These are phyloP conservation scores for Salinomyces thailandicus DNA, from an alignment of 2,329 filamentous ascomycete species.

Conservation along the genomic window DNA sequence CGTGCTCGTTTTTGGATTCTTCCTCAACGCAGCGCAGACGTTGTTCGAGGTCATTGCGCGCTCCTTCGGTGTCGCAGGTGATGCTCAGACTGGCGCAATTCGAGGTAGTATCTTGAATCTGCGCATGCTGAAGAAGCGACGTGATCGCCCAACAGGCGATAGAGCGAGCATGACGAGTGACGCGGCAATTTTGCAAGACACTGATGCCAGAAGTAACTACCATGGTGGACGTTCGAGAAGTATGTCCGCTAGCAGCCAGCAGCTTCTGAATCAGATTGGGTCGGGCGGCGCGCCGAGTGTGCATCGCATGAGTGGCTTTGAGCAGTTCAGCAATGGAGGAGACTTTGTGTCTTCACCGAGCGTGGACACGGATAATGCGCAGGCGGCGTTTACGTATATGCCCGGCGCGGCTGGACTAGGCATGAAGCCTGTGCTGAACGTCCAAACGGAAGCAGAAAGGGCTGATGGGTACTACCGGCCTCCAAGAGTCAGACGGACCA, in stretches of 20 bases:
- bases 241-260: constrained; percentile 51
- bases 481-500: constrained; percentile 60
- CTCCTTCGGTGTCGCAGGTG: constrained; percentile 64
- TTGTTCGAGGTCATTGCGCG: constrained; percentile 79
- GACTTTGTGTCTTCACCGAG: constrained; percentile 44
- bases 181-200: constrained; percentile 57
- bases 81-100: constrained; percentile 37
- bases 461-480: constrained; percentile 81
- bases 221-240: constrained; percentile 45
- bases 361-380: constrained; percentile 10
- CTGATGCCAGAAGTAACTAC: constrained; percentile 12
- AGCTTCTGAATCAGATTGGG: constrained; percentile 44
- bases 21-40: constrained; percentile 83
- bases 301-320: constrained; percentile 40
- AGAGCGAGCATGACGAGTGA: constrained; percentile 75
- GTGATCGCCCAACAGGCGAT: constrained; percentile 31
- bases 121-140: constrained; percentile 25
- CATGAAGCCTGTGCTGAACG: constrained; percentile 9
- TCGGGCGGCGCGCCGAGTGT: constrained; percentile 5
- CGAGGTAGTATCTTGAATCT: constrained; percentile 75
- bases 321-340: constrained; percentile 44
- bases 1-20: constrained; percentile 82
- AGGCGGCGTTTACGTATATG: constrained; percentile 6
- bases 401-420: constrained; percentile 1
- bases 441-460: constrained; percentile 1